Evolutionary conservation across 768 basidiomycete species (phyloP), one percentile per base, ranked within the genome.

Genomic region (Termitomyces sp.): DNA sequence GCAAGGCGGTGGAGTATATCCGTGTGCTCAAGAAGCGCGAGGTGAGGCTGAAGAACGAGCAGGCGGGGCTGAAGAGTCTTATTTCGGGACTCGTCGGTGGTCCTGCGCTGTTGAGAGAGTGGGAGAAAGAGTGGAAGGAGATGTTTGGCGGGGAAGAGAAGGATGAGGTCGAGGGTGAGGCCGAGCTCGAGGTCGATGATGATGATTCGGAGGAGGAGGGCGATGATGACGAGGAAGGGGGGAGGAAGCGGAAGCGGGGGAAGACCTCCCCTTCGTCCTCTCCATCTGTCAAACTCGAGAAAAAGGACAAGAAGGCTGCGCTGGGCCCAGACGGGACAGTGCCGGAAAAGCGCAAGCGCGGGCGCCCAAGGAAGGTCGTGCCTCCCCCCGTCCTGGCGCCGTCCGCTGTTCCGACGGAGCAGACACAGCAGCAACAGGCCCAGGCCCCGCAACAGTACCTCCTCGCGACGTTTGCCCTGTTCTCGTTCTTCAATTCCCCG

Each of bases 1-100:
- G 88, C 36, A 95, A 94, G 61, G 92, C 92, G 0, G 89, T 90
- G 10, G 93, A 95, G 69, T 95, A 95, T 67, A 95, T 95, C 59
- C 86, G 88, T 9, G 92, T 94, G 5, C 69, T 95, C 40, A 94
- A 94, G 74, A 82, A 81, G 63, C 79, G 93, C 20, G 93, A 94
- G 67, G 62, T 62, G 3, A 79, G 92, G 36, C 75, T 94, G 32
- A 82, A 77, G 59, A 81, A 85, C 3, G 92, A 94, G 70, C 88
- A 90, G 60, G 82, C 81, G 1, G 93, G 91, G 1, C 70, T 93
- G 33, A 86, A 86, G 64, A 72, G 81, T 1, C 78, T 95, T 40
- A 68, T 94, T 10, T 71, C 73, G 28, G 86, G 88, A 0, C 82
- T 93, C 22, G 88, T 91, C 0, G 86, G 89, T 28, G 90, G 92